Evolutionary conservation across 805 yeast genomes (phyloP), one percentile per base, ranked within the genome.

Genomic region (Candida hispaniensis): DNA sequence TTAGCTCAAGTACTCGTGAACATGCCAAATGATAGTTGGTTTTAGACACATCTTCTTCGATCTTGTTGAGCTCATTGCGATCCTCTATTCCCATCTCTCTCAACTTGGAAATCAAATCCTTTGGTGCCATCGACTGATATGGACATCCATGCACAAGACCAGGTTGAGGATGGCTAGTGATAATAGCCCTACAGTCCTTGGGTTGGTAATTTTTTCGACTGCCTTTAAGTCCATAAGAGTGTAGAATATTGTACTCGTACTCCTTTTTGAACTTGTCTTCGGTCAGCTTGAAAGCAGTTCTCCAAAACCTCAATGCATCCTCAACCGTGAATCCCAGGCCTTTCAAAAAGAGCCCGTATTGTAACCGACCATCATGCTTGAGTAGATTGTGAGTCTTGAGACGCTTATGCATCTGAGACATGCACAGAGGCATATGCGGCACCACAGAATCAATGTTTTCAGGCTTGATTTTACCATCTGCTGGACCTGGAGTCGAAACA

Each of bases 141-240:
- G 97, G 96, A 56, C 97, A 88, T 2, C 98, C 98, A 52, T 88
- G 95, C 5, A 32, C 36, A 41, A 61, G 69, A 7, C 63, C 61
- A 0, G 93, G 85, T 44, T 75, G 69, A 6, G 83, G 82, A 4
- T 30, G 30, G 46, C 75, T 75, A 16, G 73, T 64, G 40, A 82
- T 56, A 25, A 91, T 82, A 2, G 77, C 73, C 23, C 73, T 69
- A 61, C 96, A 91, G 51, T 76, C 79, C 77, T 79, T 71, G 3
- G 97, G 94, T 48, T 71, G 71, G 57, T 83, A 85, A 47, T 83
- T 80, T 48, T 73, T 78, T 41, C 94, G 63, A 8, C 78, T 77
- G 46, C 98, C 99, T 58, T 82, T 95, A 40, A 82, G 63, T 30
- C 97, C 99, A 54, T 88, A 91, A 43, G 68, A 70, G 56, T 91